Conservation (phyloP, 2,329 filamentous ascomycete species). For the Beauveria sp. region DNA sequence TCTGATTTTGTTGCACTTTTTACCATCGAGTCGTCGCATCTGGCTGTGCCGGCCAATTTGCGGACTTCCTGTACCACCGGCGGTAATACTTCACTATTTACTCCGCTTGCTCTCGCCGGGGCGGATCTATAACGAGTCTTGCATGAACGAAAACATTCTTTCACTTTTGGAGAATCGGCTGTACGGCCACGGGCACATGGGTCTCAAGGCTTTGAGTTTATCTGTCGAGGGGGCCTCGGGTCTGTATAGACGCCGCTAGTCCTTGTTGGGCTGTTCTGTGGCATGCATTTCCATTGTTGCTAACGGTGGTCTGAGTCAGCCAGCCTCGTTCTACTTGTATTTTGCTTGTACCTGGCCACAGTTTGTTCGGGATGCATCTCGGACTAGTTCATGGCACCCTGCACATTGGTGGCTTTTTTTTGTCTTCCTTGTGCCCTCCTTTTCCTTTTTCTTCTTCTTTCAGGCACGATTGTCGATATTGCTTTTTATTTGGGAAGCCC, state of each 20-base stretch:
- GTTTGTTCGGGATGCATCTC: not conserved
- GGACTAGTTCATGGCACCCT: not conserved
- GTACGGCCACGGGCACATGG: not conserved
- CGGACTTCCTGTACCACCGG: not conserved
- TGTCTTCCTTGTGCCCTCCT: not conserved
- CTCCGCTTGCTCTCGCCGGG: slow-evolving; percentile 25
- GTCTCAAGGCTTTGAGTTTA: not conserved
- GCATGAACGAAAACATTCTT: slow-evolving; percentile 46
- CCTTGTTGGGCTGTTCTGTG: not conserved
- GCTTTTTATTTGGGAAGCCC: slow-evolving; percentile 6
- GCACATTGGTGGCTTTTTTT: not conserved
- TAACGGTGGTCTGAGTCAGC: not conserved
- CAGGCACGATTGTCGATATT: slow-evolving; percentile 10
- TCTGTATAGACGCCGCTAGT: not conserved
- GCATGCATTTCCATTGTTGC: not conserved
- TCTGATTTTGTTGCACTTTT: not conserved
- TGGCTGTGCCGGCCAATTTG: not conserved
- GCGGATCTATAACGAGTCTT: slow-evolving; percentile 41
- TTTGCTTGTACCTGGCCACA: not conserved
- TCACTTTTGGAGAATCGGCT: slow-evolving; percentile 17
- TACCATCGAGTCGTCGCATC: not conserved
- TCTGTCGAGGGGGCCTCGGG: not conserved
- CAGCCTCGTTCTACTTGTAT: not conserved
- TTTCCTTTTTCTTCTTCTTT: slow-evolving; percentile 9
- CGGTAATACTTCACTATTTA: slow-evolving; percentile 20